Evolutionary conservation across 768 basidiomycete genomes (phyloP), one percentile per base, ranked within the genome.

Genomic region (Antrodiella citrinella): DNA sequence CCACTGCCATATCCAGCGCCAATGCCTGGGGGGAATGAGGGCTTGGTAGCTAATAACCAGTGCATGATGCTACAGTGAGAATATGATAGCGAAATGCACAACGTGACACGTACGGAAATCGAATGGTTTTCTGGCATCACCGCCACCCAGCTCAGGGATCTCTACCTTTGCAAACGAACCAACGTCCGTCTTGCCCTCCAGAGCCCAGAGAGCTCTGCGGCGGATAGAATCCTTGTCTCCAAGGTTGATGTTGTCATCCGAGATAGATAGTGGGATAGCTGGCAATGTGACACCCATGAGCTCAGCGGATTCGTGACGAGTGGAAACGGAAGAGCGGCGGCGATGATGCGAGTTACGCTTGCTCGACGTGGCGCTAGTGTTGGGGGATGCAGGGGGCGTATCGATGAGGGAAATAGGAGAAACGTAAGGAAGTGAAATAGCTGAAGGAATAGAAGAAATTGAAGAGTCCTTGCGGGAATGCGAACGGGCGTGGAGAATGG

Each of bases 251-350:
- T 81, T 81, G 62, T 86, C 82, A 25, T 89, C 83, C 1, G 80
- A 72, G 22, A 71, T 69, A 1, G 79, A 76, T 7, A 75, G 58
- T 4, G 81, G 79, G 21, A 89, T 73, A 53, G 82, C 80, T 11
- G 86, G 81, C 35, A 87, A 69, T 20, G 84, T 68, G 11, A 89
- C 77, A 22, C 90, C 89, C 87, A 95, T 93, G 61, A 95, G 71
- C 59, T 94, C 92, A 15, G 90, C 86, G 18, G 90, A 92, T 70
- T 95, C 92, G 56, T 76, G 78, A 53, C 91, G 83, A 38, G 91
- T 94, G 9, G 92, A 91, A 22, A 95, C 89, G 21, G 88, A 91
- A 1, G 91, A 91, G 39, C 81, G 80, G 44, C 92, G 87, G 12
- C 80, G 76, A 59, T 94, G 92, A 58, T 91, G 90, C 0, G 91